Percentiles rank a stretch among this genome's conserved stretches.
Evolutionary conservation across 176 grass and related monocot species (phyloP).

Genomic region (Coix lacrymajobi): DNA sequence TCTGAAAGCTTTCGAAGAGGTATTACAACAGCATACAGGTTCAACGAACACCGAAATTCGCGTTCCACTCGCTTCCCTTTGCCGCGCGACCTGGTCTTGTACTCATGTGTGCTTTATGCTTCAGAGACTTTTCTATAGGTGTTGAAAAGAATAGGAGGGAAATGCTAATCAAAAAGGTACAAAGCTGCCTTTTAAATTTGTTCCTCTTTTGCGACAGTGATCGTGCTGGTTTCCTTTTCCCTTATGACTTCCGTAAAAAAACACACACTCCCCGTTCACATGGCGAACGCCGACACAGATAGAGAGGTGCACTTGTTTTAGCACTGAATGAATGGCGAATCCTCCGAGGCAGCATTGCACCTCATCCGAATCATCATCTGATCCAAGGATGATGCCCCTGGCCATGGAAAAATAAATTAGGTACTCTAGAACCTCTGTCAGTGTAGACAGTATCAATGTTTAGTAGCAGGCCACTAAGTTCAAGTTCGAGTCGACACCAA

Average conservation of each 20-base stretch:
- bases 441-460: too few species aligned
- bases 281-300: neutral
- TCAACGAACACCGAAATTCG: conserved; percentile 3
- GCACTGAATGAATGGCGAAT: neutral
- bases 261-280: conserved; percentile 20
- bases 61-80: neutral
- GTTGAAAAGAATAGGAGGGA: neutral
- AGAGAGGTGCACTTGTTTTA: too few species aligned
- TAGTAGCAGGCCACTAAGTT: too few species aligned
- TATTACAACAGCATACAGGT: neutral
- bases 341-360: neutral
- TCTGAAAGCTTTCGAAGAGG: neutral
- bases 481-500: too few species aligned
- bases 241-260: neutral
- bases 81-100: neutral
- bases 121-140: neutral
- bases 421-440: neutral
- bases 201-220: conserved; percentile 10
- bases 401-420: neutral
- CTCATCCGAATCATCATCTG: neutral
- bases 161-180: neutral
- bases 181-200: neutral
- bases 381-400: neutral
- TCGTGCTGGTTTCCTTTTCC: neutral
- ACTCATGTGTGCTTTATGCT: neutral